Evolutionary conservation across 192 early-diverging fungal genomes (phyloP).

Genomic region (Backusella parvicylindrica): DNA sequence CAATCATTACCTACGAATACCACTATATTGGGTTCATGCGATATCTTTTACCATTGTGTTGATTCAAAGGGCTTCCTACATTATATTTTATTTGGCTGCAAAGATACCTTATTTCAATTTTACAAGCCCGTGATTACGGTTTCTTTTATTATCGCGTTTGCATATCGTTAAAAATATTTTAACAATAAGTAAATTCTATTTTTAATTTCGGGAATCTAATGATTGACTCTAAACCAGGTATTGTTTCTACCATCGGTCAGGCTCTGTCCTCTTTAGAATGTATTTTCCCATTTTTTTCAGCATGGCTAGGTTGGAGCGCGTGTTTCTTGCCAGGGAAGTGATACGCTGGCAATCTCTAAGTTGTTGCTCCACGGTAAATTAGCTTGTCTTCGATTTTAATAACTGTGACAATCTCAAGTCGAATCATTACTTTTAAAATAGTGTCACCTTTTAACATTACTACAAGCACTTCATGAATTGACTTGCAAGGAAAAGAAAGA

Average conservation of each 20-base stretch:
- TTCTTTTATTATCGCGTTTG: slow-evolving; percentile 36
- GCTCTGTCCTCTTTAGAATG: slow-evolving; percentile 24
- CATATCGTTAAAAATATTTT: slow-evolving; percentile 34
- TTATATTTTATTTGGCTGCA: slow-evolving; percentile 14
- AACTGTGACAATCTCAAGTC: slow-evolving; percentile 29
- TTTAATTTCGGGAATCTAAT: background rate
- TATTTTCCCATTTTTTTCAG: slow-evolving; percentile 32
- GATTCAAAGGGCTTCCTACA: slow-evolving; percentile 6
- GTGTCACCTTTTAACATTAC: slow-evolving; percentile 34
- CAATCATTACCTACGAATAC: slow-evolving; percentile 35
- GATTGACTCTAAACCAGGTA: slow-evolving; percentile 6
- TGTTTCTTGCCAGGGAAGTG: slow-evolving; percentile 37
- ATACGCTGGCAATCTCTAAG: slow-evolving; percentile 34
- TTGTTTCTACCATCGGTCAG: slow-evolving; percentile 32
- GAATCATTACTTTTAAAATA: slow-evolving; percentile 32
- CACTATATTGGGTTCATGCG: slow-evolving; percentile 18
- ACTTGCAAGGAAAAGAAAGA: slow-evolving; percentile 28
- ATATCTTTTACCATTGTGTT: slow-evolving; percentile 17
- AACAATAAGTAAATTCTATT: background rate
- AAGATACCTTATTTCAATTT: slow-evolving; percentile 19
- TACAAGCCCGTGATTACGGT: slow-evolving; percentile 30
- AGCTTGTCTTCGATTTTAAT: slow-evolving; percentile 27
- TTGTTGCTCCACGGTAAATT: slow-evolving; percentile 32
- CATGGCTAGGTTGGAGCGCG: slow-evolving; percentile 30
- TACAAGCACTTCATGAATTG: slow-evolving; percentile 33